Evolutionary conservation across 2,329 filamentous ascomycete species (phyloP), one percentile per base, ranked within the genome.

Genomic region (Penicillium brasilianum): DNA sequence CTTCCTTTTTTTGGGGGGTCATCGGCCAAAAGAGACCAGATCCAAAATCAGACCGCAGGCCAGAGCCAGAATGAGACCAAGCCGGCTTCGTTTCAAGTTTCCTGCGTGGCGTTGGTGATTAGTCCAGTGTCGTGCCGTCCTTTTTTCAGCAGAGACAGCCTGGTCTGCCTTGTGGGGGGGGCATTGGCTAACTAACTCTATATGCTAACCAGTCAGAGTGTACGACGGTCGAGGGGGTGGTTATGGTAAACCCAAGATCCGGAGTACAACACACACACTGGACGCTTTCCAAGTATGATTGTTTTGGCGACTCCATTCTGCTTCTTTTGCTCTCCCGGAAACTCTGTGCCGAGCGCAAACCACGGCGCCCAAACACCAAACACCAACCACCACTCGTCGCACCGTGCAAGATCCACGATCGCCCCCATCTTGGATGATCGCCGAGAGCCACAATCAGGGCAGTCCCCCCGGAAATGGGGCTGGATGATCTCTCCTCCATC

Each of bases 401-500:
- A 41, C 53, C n/a, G 14, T 46, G 36, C 37, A 53, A 36, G 44
- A 57, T 30, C 44, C 55, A 41, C 44, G 55, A 57, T 51, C 54
- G 43, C 54, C 43, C 28, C 22, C n/a, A n/a, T 49, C 46, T 58
- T 36, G 48, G 49, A 9, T 37, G 48, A 53, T 58, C 56, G 37
- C 56, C 49, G n/a, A 53, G 49, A 28, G 20, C 50, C 50, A 36
- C 37, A 28, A 36, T 32, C 34, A 36, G 20, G 36, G 48, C 36
- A 57, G 55, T 22, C 49, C 56, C 49, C 56, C 56, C 56, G n/a
- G 20, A 58, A 36, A 48, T 37, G 56, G 56, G 56, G 56, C 37
- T 18, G 18, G 44, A 28, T 16, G 56, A 58, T 58, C 25, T 6
- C 25, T 28, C 56, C 48, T 18, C 37, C 30, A 32, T 28, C n/a